A percentile compares a stretch with the other conserved stretches of the same genome.
These are phyloP conservation scores for Irpex sp. DNA, from an alignment of 1,284 basidiomycete genomes.

Conservation along the genomic window DNA sequence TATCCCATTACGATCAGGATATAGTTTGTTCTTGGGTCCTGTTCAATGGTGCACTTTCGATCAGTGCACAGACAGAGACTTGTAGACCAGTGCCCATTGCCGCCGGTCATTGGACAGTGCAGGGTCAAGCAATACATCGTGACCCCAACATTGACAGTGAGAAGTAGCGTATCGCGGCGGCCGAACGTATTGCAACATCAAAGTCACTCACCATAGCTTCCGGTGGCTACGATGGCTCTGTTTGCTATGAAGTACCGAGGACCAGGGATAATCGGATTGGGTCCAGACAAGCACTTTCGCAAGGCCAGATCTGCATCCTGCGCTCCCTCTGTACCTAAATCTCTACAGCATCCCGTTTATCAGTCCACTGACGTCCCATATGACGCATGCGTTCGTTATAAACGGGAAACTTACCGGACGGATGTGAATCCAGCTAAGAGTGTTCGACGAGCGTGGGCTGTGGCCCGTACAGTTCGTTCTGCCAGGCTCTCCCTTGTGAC, in stretches of 20 bases:
- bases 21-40: constrained; percentile 54
- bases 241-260: constrained; percentile 65
- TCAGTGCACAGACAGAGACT: background rate
- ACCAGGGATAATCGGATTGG: constrained; percentile 50
- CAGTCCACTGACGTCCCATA: background rate
- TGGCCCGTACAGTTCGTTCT: constrained; percentile 47
- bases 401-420: constrained; percentile 42
- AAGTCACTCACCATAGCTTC: constrained; percentile 49
- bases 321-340: constrained; percentile 65
- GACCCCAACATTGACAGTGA: background rate
- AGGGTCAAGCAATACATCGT: background rate
- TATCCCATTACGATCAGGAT: constrained; percentile 46
- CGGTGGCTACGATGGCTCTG: constrained; percentile 58
- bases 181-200: background rate
- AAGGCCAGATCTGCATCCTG: constrained; percentile 60
- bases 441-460: constrained; percentile 56
- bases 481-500: constrained; percentile 49
- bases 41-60: constrained; percentile 1
- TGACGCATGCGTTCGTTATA: background rate
- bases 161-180: background rate
- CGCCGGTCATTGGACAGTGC: background rate
- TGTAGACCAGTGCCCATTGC: background rate
- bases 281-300: constrained; percentile 51
- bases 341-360: constrained; percentile 30
- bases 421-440: constrained; percentile 65